Base-by-base conservation (phyloP, 106 monocot genomes). In the Gastrodia elata region DNA sequence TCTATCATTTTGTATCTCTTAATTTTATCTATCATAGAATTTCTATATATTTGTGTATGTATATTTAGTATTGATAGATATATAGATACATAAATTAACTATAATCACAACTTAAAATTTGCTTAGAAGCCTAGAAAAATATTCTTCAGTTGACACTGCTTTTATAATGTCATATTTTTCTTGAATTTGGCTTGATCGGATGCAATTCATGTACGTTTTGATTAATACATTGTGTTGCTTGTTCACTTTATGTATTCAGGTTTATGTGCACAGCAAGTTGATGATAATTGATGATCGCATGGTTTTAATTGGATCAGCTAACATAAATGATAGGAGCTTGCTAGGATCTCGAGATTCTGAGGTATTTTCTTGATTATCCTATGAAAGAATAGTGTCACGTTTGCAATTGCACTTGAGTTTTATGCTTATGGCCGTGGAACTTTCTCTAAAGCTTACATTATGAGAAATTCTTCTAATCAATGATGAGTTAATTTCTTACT, bases 241-340 rank as follows among this genome's bases (percentile, higher is more conserved):
- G 6, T 58, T 32, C 32, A 1, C 22, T 22, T 68, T 5, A 76
- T 57, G 64, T 4, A 71, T 38, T n/a, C 86, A 98, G 97, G 82
- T 98, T 34, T 98, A 98, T 82, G 97, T 98, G 4, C 97, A 98
- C 80, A 98, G 97, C 84, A 98, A 98, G 76, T 86, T 98, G 76
- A 91, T 93, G 97, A 98, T 98, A 76, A 73, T 93, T 76, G 97
- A 98, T 83, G 97, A 98, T 67, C 88, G 88, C 14, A 79, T 77
- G 43, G 81, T 80, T 49, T 85, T 98, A 83, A 82, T 93, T 86
- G 93, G 93, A 59, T 98, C 97, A 65, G 97, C 97, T 74, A 98
- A 98, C 79, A 87, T 98, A 74, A 98, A 98, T 82, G 97, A 98
- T 77, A 88, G 97, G 83, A 98, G 97, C 76, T 85, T 98, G 75